A percentile compares a stretch with the other conserved stretches of the same genome.
These are phyloP conservation scores for Jamesozyma lodderae DNA, from an alignment of 805 yeast genomes.

Conservation along the genomic window DNA sequence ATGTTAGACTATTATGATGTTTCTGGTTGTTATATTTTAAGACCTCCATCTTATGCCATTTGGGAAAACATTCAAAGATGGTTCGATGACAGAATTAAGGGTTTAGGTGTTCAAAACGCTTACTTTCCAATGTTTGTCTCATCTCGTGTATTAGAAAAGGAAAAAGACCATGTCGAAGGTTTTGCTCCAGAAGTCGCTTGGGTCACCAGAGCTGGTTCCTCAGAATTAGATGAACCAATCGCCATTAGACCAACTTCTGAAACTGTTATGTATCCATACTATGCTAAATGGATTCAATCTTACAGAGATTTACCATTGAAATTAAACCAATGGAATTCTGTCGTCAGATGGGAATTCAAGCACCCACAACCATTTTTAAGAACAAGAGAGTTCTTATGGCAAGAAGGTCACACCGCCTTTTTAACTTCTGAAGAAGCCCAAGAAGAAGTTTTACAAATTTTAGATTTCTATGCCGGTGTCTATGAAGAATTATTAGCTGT, in stretches of 20 bases:
- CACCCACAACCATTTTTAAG: conserved; percentile 99
- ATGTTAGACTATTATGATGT: conserved; percentile 98
- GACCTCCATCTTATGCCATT: conserved; percentile 88
- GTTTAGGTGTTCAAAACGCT: conserved; percentile 85
- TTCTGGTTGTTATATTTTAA: conserved; percentile 94
- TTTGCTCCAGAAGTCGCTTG: conserved; percentile 99
- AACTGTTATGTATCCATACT: conserved; percentile 99
- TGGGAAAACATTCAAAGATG: conserved; percentile 92
- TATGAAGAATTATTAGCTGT: conserved; percentile 93
- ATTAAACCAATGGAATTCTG: conserved; percentile 98
- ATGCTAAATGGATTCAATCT: conserved; percentile 97
- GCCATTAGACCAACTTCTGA: conserved; percentile 99
- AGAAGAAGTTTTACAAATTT: conserved; percentile 74
- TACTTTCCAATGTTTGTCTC: conserved; percentile 99
- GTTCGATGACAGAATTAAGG: conserved; percentile 75
- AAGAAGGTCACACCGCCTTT: conserved; percentile 99
- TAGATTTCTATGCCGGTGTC: conserved; percentile 75
- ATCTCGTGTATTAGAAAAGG: conserved; percentile 83
- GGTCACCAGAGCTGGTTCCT: conserved; percentile 94
- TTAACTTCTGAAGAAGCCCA: conserved; percentile 74
- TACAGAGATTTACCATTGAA: conserved; percentile 96
- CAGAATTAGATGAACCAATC: conserved; percentile 94
- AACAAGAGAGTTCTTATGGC: conserved; percentile 99
- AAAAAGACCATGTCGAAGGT: conserved; percentile 97
- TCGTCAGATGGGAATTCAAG: conserved; percentile 99